Base-by-base conservation (phyloP, 345 rosid species). In the Moricandia moricandioides region DNA sequence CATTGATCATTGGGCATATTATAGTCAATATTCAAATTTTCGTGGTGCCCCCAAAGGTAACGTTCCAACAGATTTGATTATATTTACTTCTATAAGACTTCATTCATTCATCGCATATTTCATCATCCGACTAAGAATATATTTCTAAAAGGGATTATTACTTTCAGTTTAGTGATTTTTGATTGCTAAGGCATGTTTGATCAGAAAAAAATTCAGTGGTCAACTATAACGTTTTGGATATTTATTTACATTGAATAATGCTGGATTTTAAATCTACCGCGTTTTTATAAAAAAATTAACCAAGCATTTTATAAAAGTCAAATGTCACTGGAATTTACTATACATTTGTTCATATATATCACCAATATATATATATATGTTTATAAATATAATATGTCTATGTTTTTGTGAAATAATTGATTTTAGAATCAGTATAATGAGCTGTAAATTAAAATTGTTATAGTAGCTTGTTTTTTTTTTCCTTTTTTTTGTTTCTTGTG, bases 191-290 rank as follows among this genome's bases (percentile, higher is more conserved):
- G n/a, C 81, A 78, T 66, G 9, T 72, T 78, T 78, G 81, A 78
- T 73, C 65, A 4, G 3, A 60, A 10, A 0, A 2, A 0, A 0
- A 13, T 31, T 12, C 49, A 47, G 21, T 58, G 45, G 81, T 72
- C 81, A 71, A 78, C 62, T 40, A 59, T 37, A 60, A 31, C 73
- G 72, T 71, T 71, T 34, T 18, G 49, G 47, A 14, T 43, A 21
- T 21, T 43, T 35, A 17, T 11, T 29, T 12, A 65, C 24, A 21
- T 16, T 65, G 59, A 62, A 40, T 10, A 34, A n/a, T 4, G 12
- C 40, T 6, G 16, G 18, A 49, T 69, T 17, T n/a, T 14, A 77
- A 24, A 34, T 58, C 10, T 56, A n/a, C n/a, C 29, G 10, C 43
- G 49, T 52, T 33, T 76, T 43, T 9, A 30, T 43, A 30, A 30